Evolutionary conservation across 139 green algal species (phyloP).

Genomic region (Tetraselmis chui): DNA sequence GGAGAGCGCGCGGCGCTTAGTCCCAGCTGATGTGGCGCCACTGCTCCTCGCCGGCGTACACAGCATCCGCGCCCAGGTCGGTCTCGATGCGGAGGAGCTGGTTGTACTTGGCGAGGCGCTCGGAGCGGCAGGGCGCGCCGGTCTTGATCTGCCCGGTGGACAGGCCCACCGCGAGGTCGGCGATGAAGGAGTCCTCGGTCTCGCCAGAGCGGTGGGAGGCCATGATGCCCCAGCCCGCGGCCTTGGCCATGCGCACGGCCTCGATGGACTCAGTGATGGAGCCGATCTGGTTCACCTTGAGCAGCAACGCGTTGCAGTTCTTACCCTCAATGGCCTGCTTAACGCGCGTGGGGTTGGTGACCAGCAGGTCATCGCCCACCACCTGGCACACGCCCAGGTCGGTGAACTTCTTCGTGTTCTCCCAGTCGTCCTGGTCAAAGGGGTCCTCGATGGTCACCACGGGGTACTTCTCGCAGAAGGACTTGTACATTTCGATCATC

Average conservation of each 20-base stretch:
- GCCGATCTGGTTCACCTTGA: constrained; percentile 99
- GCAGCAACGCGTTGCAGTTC: constrained; percentile 89
- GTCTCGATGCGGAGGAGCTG: constrained; percentile 98
- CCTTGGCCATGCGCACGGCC: constrained; percentile 85
- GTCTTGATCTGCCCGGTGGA: constrained; percentile 99
- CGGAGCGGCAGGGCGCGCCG: constrained; percentile 88
- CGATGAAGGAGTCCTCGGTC: constrained; percentile 97
- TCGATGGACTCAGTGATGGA: constrained; percentile 92
- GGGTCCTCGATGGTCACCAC: constrained; percentile 98
- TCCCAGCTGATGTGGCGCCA: constrained; percentile 62
- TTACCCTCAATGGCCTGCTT: constrained; percentile 89
- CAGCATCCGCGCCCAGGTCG: constrained; percentile 68
- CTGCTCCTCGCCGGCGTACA: constrained; percentile 66
- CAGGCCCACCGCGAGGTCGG: constrained; percentile 94
- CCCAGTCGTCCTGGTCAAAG: constrained; percentile 98
- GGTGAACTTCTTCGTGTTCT: constrained; percentile 66
- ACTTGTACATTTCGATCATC: constrained; percentile 87
- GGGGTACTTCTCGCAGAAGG: constrained; percentile 81
- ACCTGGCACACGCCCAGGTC: constrained; percentile 73
- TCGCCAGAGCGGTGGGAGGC: constrained; percentile 81
- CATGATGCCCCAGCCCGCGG: constrained; percentile 96
- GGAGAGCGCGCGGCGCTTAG: no score
- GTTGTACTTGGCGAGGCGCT: constrained; percentile 99
- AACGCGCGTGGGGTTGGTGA: constrained; percentile 93
- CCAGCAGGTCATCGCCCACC: constrained; percentile 96